A percentile compares a stretch with the other conserved stretches of the same genome.
phyloP scores from a whole-genome alignment of 116 monocot species.

The Phalaenopsis hybrid region DNA sequence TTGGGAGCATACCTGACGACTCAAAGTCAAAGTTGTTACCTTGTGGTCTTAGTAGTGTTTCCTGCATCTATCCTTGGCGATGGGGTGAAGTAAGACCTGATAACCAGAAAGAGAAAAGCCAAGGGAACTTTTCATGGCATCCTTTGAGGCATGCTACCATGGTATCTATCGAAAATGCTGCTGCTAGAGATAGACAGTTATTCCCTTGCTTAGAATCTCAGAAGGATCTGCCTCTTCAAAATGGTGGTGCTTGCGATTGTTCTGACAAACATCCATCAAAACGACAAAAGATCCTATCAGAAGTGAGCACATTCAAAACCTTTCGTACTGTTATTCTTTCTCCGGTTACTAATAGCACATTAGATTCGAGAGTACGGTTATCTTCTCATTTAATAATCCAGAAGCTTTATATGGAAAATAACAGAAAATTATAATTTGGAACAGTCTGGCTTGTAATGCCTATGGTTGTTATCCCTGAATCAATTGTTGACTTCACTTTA shows the following conservation, averaged over 20 bases:
- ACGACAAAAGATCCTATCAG: slow-evolving; percentile 38
- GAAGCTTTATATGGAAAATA: not conserved
- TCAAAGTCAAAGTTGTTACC: slow-evolving; percentile 2
- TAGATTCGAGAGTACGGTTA: not conserved
- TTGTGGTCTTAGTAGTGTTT: slow-evolving; percentile 22
- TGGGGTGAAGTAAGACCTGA: slow-evolving; percentile 36
- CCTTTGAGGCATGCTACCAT: slow-evolving; percentile 83
- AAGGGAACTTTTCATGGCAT: slow-evolving; percentile 46
- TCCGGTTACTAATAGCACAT: not conserved
- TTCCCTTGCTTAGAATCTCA: slow-evolving; percentile 34
- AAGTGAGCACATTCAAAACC: slow-evolving; percentile 28
- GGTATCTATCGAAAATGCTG: slow-evolving; percentile 81
- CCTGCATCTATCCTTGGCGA: slow-evolving; percentile 78
- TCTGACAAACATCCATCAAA: slow-evolving; percentile 32
- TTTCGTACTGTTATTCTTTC: not conserved
- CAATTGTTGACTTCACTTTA: not conserved
- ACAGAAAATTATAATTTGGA: not conserved
- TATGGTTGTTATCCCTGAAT: not conserved
- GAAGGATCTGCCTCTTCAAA: slow-evolving; percentile 2
- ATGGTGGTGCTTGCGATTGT: slow-evolving; percentile 10
- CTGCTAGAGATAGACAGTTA: slow-evolving; percentile 56
- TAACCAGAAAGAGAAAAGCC: slow-evolving; percentile 13
- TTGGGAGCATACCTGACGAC: not conserved
- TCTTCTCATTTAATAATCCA: not conserved
- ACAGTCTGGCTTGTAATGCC: not conserved